Evolutionary conservation across 148 eudicot species (phyloP).

Genomic region (Camellia lanceoleosa): DNA sequence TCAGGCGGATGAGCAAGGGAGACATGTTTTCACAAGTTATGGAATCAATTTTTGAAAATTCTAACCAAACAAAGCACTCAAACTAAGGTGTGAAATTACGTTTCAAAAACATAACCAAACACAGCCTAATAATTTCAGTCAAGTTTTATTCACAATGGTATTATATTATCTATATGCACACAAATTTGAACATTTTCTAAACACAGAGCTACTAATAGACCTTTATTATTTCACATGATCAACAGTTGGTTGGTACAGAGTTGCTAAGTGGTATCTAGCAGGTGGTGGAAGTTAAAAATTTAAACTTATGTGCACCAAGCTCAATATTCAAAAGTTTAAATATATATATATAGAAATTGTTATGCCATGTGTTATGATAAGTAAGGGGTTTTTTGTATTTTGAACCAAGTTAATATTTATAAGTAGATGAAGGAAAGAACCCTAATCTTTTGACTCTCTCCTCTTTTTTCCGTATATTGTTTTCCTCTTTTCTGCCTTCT

Average conservation of each 20-base stretch:
- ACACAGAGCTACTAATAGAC: neutral
- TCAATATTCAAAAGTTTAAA: neutral
- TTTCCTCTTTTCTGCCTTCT: too few relatives aligned
- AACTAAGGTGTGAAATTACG: too few relatives aligned
- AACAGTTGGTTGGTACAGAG: neutral
- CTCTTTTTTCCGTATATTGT: too few relatives aligned
- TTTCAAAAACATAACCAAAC: neutral
- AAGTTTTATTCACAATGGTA: neutral
- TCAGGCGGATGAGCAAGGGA: too few relatives aligned
- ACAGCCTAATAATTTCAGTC: neutral
- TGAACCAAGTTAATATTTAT: too few relatives aligned
- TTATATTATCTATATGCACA: neutral
- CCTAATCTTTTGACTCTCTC: too few relatives aligned
- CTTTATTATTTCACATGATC: neutral
- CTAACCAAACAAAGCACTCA: too few relatives aligned
- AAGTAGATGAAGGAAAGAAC: too few relatives aligned
- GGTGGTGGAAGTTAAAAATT: conserved; percentile 1
- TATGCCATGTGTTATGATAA: too few relatives aligned
- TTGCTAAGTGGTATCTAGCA: neutral
- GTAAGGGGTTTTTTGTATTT: too few relatives aligned
- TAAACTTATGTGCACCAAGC: neutral
- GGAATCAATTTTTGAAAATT: too few relatives aligned
- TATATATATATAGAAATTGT: neutral
- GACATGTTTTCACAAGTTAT: too few relatives aligned
- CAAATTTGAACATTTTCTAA: neutral